Conservation (phyloP, 2,329 filamentous ascomycete species). For the Tolypocladium endophyticum region DNA sequence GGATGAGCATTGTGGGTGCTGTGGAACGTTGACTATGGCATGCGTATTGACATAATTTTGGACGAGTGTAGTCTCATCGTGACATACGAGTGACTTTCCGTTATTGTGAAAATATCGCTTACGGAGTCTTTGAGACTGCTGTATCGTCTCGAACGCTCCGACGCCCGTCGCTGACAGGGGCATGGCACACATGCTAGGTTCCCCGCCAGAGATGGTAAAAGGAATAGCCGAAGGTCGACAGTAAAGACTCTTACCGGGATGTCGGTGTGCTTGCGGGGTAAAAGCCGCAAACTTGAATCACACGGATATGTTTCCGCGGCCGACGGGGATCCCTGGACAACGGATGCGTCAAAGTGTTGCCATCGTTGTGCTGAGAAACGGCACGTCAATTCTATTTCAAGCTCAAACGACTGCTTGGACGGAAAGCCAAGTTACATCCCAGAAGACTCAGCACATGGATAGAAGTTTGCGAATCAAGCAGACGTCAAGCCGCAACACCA, state of each 20-base stretch:
- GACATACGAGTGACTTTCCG: neutral
- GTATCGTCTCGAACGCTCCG: neutral
- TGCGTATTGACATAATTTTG: neutral
- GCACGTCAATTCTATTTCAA: neutral
- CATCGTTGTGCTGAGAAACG: neutral
- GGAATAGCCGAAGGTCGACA: neutral
- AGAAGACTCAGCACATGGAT: neutral
- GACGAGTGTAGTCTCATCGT: neutral
- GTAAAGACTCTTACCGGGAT: no score
- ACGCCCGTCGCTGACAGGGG: neutral
- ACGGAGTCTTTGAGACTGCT: neutral
- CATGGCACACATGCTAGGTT: neutral
- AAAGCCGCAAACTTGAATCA: neutral
- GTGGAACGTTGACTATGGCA: neutral
- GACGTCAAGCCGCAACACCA: neutral
- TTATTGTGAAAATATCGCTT: neutral
- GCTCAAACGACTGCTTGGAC: neutral
- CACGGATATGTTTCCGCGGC: neutral
- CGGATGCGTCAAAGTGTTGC: neutral
- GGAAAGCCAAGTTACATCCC: neutral
- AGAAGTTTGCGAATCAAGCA: neutral
- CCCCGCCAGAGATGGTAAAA: no score
- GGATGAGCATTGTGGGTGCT: neutral
- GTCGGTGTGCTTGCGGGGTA: neutral
- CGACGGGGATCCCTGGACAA: neutral